Evolutionary conservation across 2,329 filamentous ascomycete species (phyloP), one percentile per base, ranked within the genome.

Genomic region (Pseudogymnoascus sp.): DNA sequence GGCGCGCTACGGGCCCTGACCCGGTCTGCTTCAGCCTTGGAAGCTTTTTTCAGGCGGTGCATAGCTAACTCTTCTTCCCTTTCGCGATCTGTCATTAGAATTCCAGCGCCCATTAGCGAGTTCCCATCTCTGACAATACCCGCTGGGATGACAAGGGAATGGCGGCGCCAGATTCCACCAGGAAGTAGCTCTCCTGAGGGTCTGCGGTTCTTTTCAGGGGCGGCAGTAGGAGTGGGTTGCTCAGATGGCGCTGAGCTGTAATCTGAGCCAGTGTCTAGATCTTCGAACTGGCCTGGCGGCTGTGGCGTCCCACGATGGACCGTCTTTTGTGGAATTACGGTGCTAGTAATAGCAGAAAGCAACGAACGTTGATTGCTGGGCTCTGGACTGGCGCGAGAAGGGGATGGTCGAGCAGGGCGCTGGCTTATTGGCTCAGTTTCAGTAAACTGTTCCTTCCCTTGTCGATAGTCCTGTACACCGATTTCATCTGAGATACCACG

Each of bases 91-190:
- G 21, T 12, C 58, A 38, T 40, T 41, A 60, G n/a, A 25, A 60
- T 38, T 60, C 58, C 58, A n/a, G 58, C 35, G 9, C 58, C 58
- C 58, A 60, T 41, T 7, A 38, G 18, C 18, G 58, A 38, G 9
- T 40, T 38, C 14, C 58, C 58, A 31, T 41, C 9, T 14, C 28
- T 60, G 8, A 60, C 38, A 28, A 60, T 60, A 12, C 58, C 58
- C 33, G 35, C 58, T 40, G 58, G 58, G 23, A 60, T 41, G 14
- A 60, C 58, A 55, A 55, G 28, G 18, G 49, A 55, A 33, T 55
- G 49, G 1, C 49, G 49, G 8, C 28, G 49, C 49, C 49, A 55
- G n/a, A 55, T 55, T 55, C 49, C 49, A 55, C 49, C 49, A 55
- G 49, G 49, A n/a, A 55, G 49, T 33, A 55, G 18, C 16, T 55